Evolutionary conservation across 164 flowering plant species (phyloP).

Genomic region (Nymphaea thermarum): DNA sequence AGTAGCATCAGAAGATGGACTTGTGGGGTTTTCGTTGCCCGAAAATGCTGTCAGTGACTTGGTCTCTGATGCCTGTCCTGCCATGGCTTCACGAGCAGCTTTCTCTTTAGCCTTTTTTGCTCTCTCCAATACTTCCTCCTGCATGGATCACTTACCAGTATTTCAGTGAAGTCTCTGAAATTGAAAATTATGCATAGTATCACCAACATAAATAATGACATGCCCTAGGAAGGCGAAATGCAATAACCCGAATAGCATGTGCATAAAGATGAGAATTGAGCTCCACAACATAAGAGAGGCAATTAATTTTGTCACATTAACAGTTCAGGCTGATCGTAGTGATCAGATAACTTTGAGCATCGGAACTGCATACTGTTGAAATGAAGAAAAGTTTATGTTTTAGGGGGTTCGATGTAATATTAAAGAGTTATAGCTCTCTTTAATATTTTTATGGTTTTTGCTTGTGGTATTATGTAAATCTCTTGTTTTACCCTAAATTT

Average conservation of each 20-base stretch:
- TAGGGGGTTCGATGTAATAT: no score
- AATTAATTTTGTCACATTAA: background rate
- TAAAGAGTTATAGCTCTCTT: no score
- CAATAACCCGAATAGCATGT: background rate
- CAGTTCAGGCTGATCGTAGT: background rate
- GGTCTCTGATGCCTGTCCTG: slow-evolving; percentile 10
- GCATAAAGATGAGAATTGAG: background rate
- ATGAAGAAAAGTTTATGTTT: no score
- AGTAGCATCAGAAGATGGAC: background rate
- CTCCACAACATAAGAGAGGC: no score
- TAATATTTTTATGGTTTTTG: no score
- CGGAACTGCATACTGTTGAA: no score
- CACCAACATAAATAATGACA: background rate
- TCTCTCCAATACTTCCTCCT: slow-evolving; percentile 74
- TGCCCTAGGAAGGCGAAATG: background rate
- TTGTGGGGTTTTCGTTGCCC: slow-evolving; percentile 1
- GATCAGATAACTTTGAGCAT: background rate
- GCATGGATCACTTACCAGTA: slow-evolving; percentile 5
- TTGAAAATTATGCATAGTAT: background rate
- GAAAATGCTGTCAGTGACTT: slow-evolving; percentile 6
- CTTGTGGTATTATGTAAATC: no score
- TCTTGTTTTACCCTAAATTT: no score
- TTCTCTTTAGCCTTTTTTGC: slow-evolving; percentile 32
- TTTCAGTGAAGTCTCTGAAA: background rate
- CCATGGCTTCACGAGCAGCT: slow-evolving; percentile 23